Base-by-base conservation (phyloP, 495 filamentous ascomycete species). In the Acidiella bohemica region DNA sequence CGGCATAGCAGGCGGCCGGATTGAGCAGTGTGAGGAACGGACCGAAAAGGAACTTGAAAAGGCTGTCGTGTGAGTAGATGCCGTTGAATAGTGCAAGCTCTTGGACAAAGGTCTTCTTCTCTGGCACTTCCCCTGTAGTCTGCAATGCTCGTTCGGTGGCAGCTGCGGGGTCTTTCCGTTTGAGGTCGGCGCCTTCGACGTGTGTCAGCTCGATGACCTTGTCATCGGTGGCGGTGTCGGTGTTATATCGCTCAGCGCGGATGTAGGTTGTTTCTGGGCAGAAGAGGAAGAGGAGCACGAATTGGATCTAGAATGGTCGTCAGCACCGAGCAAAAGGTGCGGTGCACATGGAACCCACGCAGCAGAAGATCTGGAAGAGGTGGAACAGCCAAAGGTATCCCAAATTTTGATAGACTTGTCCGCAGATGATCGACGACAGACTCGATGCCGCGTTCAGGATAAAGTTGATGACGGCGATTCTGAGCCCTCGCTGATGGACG, bases 41-140 rank as follows among this genome's bases (percentile, higher is more conserved):
- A 8, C 39, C 40, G 23, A 49, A 7, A 4, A 49, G 19, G 28
- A 43, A 43, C 29, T 49, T 49, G 41, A 49, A 39, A 7, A 49
- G 16, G 36, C 20, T 43, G 18, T 49, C 46, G 6, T 13, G 21
- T 11, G 34, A 43, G 30, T 43, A 49, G 6, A 44, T 30, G 9
- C 46, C 46, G 18, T 18, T 49, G 17, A 19, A 49, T 5, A 49
- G 16, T 4, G 46, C 46, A 20, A 49, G 27, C 11, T 28, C 25
- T 34, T 49, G 46, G 16, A 39, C 23, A 20, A 49, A 49, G 1
- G 46, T 49, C 22, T 49, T 49, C 46, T 49, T 49, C 13, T 12
- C 6, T 1, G 42, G 42, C 6, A 46, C 16, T 16, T 43, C 32
- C 11, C 7, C 21, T 4, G 33, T 37, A n/a, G n/a, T n/a, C n/a